Evolutionary conservation across 202 grass and related monocot genomes (phyloP).

Genomic region (Carex sylvatica): DNA sequence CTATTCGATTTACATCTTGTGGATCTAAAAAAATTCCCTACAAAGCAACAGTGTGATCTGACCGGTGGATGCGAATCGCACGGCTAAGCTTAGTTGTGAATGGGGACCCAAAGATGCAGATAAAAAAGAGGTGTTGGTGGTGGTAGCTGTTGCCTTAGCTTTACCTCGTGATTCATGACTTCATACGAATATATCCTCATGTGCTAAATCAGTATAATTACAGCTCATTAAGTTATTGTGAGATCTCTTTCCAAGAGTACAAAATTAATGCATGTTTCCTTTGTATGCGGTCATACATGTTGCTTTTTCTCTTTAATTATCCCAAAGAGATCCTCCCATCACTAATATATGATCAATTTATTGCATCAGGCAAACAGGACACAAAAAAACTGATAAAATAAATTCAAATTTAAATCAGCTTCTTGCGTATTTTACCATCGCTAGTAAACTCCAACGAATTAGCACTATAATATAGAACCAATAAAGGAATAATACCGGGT

Average conservation of each 20-base stretch:
- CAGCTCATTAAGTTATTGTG: not conserved
- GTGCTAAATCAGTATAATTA: not conserved
- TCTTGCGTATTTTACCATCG: not conserved
- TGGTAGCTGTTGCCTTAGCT: not conserved
- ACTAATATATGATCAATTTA: not conserved
- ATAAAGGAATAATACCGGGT: not conserved
- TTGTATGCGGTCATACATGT: conserved; percentile 5
- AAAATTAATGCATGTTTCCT: not conserved
- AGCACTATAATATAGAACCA: not conserved
- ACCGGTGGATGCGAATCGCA: not conserved
- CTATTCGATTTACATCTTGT: not conserved
- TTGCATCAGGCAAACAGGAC: not conserved
- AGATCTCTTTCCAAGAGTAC: not conserved
- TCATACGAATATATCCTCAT: not conserved
- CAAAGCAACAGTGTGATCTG: not conserved
- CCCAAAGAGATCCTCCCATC: not conserved
- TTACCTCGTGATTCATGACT: not conserved
- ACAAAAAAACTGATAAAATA: not conserved
- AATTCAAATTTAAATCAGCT: not conserved
- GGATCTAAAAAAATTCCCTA: not conserved
- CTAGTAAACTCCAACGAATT: not conserved
- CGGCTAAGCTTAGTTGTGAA: not conserved
- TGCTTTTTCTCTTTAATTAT: conserved; percentile 9
- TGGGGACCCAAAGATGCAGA: not conserved
- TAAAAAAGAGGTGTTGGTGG: not conserved